phyloP scores from a whole-genome alignment of 345 rosid species.

The Noccaea caerulescens region DNA sequence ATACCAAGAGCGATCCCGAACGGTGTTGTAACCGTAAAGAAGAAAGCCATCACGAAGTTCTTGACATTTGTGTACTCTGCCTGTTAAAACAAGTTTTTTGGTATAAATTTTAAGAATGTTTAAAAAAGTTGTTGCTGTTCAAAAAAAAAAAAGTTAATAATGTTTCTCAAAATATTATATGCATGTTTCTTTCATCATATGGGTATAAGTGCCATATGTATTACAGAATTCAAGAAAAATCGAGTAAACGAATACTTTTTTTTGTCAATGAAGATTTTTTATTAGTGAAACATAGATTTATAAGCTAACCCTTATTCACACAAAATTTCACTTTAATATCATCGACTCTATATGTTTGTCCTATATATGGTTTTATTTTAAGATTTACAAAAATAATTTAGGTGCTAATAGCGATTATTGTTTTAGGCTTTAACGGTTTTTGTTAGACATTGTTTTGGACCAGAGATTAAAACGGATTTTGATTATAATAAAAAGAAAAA shows the following conservation, averaged over 20 bases:
- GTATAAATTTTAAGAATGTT: too few relatives aligned
- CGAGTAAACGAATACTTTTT: neutral
- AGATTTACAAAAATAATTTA: neutral
- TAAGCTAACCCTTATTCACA: neutral
- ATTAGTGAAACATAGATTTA: neutral
- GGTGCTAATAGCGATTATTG: neutral
- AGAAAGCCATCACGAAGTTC: conserved; percentile 58
- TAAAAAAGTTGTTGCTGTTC: too few relatives aligned
- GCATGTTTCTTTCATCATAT: neutral
- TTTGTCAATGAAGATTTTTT: neutral
- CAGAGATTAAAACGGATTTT: neutral
- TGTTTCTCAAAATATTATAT: neutral
- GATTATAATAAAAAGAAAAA: neutral
- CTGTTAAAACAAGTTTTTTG: conserved; percentile 32
- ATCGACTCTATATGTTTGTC: neutral
- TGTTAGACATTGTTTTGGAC: neutral
- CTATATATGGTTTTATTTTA: neutral
- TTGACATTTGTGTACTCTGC: conserved; percentile 54
- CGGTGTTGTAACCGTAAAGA: conserved; percentile 72
- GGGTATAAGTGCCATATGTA: neutral
- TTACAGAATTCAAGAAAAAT: neutral
- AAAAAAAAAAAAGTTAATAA: too few relatives aligned
- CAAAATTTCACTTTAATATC: neutral
- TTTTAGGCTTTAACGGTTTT: neutral
- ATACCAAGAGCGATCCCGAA: conserved; percentile 65